These are phyloP conservation scores for Lachancea thermotolerans DNA, from an alignment of 805 yeast species.

Conservation along the genomic window DNA sequence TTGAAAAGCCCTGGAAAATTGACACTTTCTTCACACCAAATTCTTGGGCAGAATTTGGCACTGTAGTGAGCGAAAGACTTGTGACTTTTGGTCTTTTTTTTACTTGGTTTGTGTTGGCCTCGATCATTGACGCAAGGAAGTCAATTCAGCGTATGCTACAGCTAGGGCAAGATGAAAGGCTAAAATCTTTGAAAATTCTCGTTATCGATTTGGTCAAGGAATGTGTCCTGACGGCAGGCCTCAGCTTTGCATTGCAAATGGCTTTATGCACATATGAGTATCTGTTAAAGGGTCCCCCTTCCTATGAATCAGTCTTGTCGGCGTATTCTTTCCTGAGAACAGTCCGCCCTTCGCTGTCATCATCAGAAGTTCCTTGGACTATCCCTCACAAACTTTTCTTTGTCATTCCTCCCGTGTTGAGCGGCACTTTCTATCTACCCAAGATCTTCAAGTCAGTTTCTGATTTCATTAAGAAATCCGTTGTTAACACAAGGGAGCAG, in stretches of 20 bases:
- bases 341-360: background rate
- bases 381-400: constrained; percentile 4
- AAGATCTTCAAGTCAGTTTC: background rate
- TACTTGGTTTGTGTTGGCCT: background rate
- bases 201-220: background rate
- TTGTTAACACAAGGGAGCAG: constrained; percentile 47
- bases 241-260: constrained; percentile 1
- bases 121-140: background rate
- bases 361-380: constrained; percentile 1
- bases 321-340: constrained; percentile 3
- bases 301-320: constrained; percentile 1
- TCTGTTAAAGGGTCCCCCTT: background rate
- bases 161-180: constrained; percentile 1
- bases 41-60: background rate
- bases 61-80: background rate
- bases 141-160: background rate
- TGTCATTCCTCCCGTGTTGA: constrained; percentile 4
- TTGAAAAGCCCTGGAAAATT: background rate
- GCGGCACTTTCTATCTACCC: constrained; percentile 1
- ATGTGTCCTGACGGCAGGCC: constrained; percentile 3
- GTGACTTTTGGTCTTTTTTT: background rate
- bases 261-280: constrained; percentile 5
- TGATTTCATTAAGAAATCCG: background rate
- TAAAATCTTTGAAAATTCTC: background rate
- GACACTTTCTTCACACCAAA: background rate